Evolutionary conservation across 345 rosid genomes (phyloP), one percentile per base, ranked within the genome.

Genomic region (Nephelium lappaceum): DNA sequence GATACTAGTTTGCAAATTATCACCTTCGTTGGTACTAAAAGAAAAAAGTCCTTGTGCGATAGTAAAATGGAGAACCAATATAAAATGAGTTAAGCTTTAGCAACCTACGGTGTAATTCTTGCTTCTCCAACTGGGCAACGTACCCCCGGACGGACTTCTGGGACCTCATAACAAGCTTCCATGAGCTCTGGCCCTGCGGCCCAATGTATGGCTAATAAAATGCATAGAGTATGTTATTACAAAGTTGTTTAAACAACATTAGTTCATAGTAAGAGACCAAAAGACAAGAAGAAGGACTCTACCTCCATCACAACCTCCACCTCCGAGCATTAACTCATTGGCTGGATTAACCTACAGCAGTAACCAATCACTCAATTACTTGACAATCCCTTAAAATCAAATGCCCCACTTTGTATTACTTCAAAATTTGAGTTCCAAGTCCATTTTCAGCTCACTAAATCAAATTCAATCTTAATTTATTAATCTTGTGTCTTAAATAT

Each of bases 301-400:
- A 89, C 98, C 97, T 86, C 94, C 91, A 81, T 91, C 98, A 0
- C 94, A 93, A 55, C 91, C 94, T 78, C 92, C 93, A 67, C 97
- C 98, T 64, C 91, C 92, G 68, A 92, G 83, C 98, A 93, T 90
- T 67, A 78, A 73, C 81, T 83, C 92, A 80, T 95, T 91, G 39
- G 98, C 93, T 15, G 95, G 93, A 86, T 81, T 89, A 0, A 88
- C 98, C 98, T 95, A 60, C 36, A 64, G 39, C 36, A 31, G 36
- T 66, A 67, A 27, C 70, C 41, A 68, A 19, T 6, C 27, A 5
- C 45, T 11, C 45, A 49, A 47, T 47, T 5, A 19, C 55, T 49
- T 14, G 19, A 49, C 53, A 12, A 47, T 47, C 53, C 53, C 53
- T 47, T 15, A 47, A 47, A 47, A 47, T 47, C 53, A 47, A 47